Base-by-base conservation (phyloP, 176 grass and related monocot genomes). In the Hordeum marinum region DNA sequence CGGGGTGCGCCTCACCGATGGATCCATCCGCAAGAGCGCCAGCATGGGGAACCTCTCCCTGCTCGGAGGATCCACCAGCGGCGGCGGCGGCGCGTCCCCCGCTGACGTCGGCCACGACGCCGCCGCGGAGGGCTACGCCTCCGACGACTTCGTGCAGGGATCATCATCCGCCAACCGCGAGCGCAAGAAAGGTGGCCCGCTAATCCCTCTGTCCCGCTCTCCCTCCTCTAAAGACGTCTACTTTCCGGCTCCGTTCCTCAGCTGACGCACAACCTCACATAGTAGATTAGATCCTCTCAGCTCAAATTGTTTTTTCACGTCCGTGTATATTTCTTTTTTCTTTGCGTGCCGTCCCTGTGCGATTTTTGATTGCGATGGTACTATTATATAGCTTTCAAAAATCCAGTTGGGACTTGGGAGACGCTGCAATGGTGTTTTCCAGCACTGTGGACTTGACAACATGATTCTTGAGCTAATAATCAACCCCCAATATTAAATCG, bases 21-120 rank as follows among this genome's bases (percentile, higher is more conserved):
- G 96, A 52, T 89, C 88, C 63, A 95, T 98, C 81, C 88, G 96
- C 89, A 95, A 98, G 96, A 92, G 93, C 88, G 96, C 91, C 36
- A 98, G 96, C 83, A 95, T 98, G 93, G 96, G 93, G 57, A 95
- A 96, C 74, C 90, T 98, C 64, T 94, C 96, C 39, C 93, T 94
- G 72, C 91, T 98, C 65, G 91, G 86, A 41, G 91, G 91, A 94
- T 96, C 93, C 83, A 88, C 91, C 63, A 88, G 87, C 72, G 93
- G 91, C 63, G 88, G 90, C 75, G 92, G 93, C 68, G 88, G 95
- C 6, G 93, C 91, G 2, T 96, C 96, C 43, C 96, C 96, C 7
- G 91, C 88, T 36, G 96, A 81, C 45, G 26, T 91, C 29, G 93
- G 81, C 3, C 87, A 78, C 36, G 93, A 94, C 39, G 82, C 63